Evolutionary conservation across 352 stramenopile species (phyloP).

Genomic region (Globisporangium takayamanum): DNA sequence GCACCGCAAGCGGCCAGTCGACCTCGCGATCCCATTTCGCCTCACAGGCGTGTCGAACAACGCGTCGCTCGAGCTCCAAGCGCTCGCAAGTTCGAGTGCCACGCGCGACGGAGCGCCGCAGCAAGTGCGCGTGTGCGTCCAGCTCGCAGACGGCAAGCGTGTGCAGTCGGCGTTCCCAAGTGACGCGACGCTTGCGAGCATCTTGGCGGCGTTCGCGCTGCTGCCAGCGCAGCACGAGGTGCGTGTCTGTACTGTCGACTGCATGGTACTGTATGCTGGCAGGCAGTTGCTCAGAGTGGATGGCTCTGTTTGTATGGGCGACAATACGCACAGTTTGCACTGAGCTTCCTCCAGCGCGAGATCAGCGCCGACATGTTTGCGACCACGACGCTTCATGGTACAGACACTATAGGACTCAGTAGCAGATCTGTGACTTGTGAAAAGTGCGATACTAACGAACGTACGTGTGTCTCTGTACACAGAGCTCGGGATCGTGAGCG

Average conservation of each 20-base stretch:
- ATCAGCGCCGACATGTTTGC: conserved; percentile 43
- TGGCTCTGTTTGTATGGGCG: neutral
- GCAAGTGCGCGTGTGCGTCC: conserved; percentile 76
- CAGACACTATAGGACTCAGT: neutral
- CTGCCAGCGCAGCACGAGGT: conserved; percentile 39
- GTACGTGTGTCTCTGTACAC: neutral
- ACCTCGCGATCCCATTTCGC: conserved; percentile 80
- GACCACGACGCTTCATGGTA: conserved; percentile 65
- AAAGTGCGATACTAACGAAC: neutral
- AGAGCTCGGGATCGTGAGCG: conserved; percentile 76
- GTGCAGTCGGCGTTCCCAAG: conserved; percentile 58
- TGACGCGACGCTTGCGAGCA: conserved; percentile 44
- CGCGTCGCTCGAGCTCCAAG: conserved; percentile 58
- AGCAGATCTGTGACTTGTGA: neutral
- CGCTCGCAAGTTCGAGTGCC: conserved; percentile 14
- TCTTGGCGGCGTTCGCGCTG: conserved; percentile 52
- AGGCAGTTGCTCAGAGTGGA: neutral
- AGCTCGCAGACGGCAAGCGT: conserved; percentile 68
- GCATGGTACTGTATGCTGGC: neutral
- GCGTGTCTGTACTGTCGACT: conserved; percentile 1
- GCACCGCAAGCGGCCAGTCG: conserved; percentile 55
- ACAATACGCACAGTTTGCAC: conserved; percentile 35
- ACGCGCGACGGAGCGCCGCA: conserved; percentile 13
- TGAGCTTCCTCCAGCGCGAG: conserved; percentile 78
- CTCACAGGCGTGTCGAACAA: conserved; percentile 85